Evolutionary conservation across 164 flowering plant genomes (phyloP).

Genomic region (Sedum album): DNA sequence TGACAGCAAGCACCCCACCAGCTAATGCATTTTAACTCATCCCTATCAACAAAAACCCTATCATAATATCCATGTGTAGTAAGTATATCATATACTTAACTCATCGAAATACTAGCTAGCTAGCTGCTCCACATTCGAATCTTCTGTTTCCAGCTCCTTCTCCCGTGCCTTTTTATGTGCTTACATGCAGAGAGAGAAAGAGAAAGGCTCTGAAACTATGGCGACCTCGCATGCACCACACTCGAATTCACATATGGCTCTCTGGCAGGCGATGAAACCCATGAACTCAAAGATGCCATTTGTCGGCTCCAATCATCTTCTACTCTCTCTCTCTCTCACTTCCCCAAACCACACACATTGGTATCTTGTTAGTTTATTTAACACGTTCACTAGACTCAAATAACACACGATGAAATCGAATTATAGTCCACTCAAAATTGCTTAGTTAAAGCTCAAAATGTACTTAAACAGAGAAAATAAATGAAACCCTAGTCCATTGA

Average conservation of each 20-base stretch:
- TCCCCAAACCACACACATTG: background rate
- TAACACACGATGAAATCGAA: background rate
- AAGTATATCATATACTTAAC: background rate
- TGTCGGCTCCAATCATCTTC: background rate
- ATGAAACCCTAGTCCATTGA: too few relatives aligned
- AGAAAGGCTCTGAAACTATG: background rate
- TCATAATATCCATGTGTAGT: background rate
- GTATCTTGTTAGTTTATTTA: background rate
- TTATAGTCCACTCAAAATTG: too few relatives aligned
- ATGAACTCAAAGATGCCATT: background rate
- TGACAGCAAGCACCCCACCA: slow-evolving; percentile 1
- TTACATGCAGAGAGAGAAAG: background rate
- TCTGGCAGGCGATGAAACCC: background rate
- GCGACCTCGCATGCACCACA: slow-evolving; percentile 1
- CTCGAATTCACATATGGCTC: background rate
- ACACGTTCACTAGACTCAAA: background rate
- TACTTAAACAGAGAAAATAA: too few relatives aligned
- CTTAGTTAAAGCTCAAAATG: too few relatives aligned
- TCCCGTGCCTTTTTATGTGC: background rate
- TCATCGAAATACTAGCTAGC: background rate
- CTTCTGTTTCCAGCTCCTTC: background rate
- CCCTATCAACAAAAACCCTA: background rate
- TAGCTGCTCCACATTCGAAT: background rate
- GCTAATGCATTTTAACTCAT: background rate
- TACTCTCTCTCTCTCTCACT: background rate